These are phyloP conservation scores for Tetrastigma voinierianum DNA, from an alignment of 164 flowering plant species.

Conservation along the genomic window DNA sequence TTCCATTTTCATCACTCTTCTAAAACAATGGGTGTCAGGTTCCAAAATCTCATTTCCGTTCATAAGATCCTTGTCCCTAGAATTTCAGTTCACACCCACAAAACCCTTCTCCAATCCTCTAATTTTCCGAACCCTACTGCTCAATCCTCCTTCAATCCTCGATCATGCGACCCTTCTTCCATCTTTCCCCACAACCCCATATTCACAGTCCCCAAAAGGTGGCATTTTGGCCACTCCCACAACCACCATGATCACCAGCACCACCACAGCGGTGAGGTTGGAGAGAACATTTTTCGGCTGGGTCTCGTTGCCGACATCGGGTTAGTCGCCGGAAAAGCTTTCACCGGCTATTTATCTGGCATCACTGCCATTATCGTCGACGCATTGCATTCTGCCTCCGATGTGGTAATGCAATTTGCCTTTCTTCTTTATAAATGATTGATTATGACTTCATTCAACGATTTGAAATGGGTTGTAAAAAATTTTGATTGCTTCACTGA, in stretches of 20 bases:
- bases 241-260: conserved; percentile 12
- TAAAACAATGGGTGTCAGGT: conserved; percentile 31
- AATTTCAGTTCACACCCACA: conserved; percentile 11
- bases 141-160: conserved; percentile 12
- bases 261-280: conserved; percentile 31
- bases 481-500: too few species aligned
- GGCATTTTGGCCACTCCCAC: conserved; percentile 71
- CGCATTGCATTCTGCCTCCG: conserved; percentile 94
- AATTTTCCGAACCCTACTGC: neutral
- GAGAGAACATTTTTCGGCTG: conserved; percentile 61
- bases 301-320: conserved; percentile 84
- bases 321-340: conserved; percentile 65
- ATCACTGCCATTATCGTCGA: conserved; percentile 95
- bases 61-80: conserved; percentile 24
- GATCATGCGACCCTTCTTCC: conserved; percentile 4
- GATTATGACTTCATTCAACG: neutral
- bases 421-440: neutral
- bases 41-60: conserved; percentile 25
- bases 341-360: conserved; percentile 83
- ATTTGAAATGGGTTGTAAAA: too few species aligned
- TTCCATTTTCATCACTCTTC: neutral
- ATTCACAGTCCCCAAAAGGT: conserved; percentile 41
- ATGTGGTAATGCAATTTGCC: conserved; percentile 48
- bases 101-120: neutral
- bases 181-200: conserved; percentile 21